A percentile compares a stretch with the other conserved stretches of the same genome.
Evolutionary conservation across 805 yeast genomes (phyloP).

Genomic region (Wickerhamiella siamensis): DNA sequence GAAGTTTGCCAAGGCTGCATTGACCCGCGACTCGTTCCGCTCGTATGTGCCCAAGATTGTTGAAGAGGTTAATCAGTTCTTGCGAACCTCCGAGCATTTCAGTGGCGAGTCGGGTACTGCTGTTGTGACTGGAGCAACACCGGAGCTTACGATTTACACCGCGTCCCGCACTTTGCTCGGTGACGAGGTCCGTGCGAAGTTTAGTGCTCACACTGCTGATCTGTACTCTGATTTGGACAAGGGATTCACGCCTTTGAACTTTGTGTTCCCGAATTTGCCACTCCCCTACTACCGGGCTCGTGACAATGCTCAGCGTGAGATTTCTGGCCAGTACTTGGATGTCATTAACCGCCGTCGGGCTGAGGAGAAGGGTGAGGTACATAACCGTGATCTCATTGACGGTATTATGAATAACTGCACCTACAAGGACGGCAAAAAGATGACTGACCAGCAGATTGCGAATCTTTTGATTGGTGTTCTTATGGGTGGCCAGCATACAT

Average conservation of each 20-base stretch:
- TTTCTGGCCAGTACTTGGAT: slow-evolving; percentile 66
- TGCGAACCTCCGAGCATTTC: slow-evolving; percentile 29
- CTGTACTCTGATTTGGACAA: slow-evolving; percentile 85
- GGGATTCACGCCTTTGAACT: slow-evolving; percentile 92
- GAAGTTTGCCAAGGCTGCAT: slow-evolving; percentile 84
- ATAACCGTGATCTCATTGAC: slow-evolving; percentile 80
- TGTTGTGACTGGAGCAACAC: slow-evolving; percentile 65
- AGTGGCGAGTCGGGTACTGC: slow-evolving; percentile 21
- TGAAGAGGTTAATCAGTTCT: slow-evolving; percentile 59
- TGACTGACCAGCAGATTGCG: slow-evolving; percentile 94
- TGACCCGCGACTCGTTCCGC: slow-evolving; percentile 72
- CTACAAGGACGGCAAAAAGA: slow-evolving; percentile 83
- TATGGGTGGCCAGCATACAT: slow-evolving; percentile 99
- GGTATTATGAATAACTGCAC: slow-evolving; percentile 66
- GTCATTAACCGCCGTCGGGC: slow-evolving; percentile 49
- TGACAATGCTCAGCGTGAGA: slow-evolving; percentile 74
- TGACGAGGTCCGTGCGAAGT: slow-evolving; percentile 72
- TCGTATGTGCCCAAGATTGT: slow-evolving; percentile 77
- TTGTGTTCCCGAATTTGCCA: slow-evolving; percentile 89
- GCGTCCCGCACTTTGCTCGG: slow-evolving; percentile 88
- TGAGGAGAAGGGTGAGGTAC: slow-evolving; percentile 48
- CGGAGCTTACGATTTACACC: slow-evolving; percentile 91
- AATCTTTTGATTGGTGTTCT: slow-evolving; percentile 85
- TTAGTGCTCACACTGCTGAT: slow-evolving; percentile 70
- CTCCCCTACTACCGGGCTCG: slow-evolving; percentile 71